These are phyloP conservation scores for Micractinium sp. DNA, from an alignment of 139 green algal genomes.

Conservation along the genomic window DNA sequence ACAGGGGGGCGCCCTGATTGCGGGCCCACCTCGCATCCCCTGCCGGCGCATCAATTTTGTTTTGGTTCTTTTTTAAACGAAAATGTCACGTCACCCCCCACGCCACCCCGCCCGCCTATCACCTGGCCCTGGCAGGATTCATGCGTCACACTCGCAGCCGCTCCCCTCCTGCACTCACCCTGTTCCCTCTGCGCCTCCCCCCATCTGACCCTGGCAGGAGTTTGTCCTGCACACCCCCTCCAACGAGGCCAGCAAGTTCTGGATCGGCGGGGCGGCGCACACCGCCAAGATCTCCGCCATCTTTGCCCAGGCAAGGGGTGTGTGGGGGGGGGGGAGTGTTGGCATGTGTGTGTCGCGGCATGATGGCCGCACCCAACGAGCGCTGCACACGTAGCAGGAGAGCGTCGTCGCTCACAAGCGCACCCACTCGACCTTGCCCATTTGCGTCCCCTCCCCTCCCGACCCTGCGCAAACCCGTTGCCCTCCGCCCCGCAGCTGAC, in stretches of 20 bases:
- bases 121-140: background rate
- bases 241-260: slow-evolving; percentile 51
- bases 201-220: slow-evolving; percentile 32
- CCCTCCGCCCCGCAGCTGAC: slow-evolving; percentile 38
- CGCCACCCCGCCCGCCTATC: no score
- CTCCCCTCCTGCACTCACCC: background rate
- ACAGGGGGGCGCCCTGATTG: background rate
- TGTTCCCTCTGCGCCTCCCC: background rate
- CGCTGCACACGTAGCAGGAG: no score
- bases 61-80: no score
- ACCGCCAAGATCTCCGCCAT: slow-evolving; percentile 71
- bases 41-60: no score
- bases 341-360: no score
- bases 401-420: no score
- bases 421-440: background rate
- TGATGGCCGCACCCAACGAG: no score
- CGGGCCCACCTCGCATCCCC: no score
- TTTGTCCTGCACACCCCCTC: slow-evolving; percentile 89
- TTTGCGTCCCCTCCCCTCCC: background rate
- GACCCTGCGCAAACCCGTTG: background rate
- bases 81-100: no score
- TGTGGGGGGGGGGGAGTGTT: no score
- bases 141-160: background rate
- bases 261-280: slow-evolving; percentile 76
- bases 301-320: slow-evolving; percentile 92